A percentile compares a stretch with the other conserved stretches of the same genome.
Evolutionary conservation across 495 filamentous ascomycete species (phyloP).

Genomic region (Aspergillus kassunensis): DNA sequence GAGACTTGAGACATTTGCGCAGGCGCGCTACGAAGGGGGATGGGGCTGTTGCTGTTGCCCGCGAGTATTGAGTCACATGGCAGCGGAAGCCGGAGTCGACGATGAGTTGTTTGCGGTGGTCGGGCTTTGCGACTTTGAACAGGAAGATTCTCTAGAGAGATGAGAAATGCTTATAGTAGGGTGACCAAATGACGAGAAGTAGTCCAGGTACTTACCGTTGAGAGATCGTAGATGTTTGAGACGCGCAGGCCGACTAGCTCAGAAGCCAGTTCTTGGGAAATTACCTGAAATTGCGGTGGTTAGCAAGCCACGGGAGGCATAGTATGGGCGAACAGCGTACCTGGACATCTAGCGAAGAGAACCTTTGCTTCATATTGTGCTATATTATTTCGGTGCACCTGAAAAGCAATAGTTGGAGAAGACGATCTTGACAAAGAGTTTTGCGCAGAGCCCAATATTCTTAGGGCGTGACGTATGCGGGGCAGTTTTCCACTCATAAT

Average conservation of each 20-base stretch:
- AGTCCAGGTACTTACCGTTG: slow-evolving; percentile 50
- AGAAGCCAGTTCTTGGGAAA: slow-evolving; percentile 82
- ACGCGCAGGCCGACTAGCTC: slow-evolving; percentile 73
- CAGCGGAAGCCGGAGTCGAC: slow-evolving; percentile 95
- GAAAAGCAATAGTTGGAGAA: slow-evolving; percentile 10
- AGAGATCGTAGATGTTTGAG: slow-evolving; percentile 92
- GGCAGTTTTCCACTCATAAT: slow-evolving; percentile 24
- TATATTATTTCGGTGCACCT: neutral
- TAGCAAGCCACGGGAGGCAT: slow-evolving; percentile 5
- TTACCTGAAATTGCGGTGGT: slow-evolving; percentile 55
- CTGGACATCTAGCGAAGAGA: slow-evolving; percentile 89
- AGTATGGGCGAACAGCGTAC: slow-evolving; percentile 32
- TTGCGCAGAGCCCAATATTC: slow-evolving; percentile 14
- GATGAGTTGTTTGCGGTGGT: slow-evolving; percentile 78
- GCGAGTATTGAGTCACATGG: slow-evolving; percentile 85
- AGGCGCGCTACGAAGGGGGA: slow-evolving; percentile 78
- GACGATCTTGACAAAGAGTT: slow-evolving; percentile 25
- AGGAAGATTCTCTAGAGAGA: slow-evolving; percentile 82
- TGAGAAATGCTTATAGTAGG: neutral
- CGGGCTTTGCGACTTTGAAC: slow-evolving; percentile 84
- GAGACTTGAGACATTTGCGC: slow-evolving; percentile 82
- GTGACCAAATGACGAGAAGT: neutral
- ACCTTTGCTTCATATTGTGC: slow-evolving; percentile 88
- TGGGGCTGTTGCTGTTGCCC: slow-evolving; percentile 76
- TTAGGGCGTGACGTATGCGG: slow-evolving; percentile 48